Evolutionary conservation across 208 protist genomes (phyloP).

Genomic region (Sergeia podlipaevii): DNA sequence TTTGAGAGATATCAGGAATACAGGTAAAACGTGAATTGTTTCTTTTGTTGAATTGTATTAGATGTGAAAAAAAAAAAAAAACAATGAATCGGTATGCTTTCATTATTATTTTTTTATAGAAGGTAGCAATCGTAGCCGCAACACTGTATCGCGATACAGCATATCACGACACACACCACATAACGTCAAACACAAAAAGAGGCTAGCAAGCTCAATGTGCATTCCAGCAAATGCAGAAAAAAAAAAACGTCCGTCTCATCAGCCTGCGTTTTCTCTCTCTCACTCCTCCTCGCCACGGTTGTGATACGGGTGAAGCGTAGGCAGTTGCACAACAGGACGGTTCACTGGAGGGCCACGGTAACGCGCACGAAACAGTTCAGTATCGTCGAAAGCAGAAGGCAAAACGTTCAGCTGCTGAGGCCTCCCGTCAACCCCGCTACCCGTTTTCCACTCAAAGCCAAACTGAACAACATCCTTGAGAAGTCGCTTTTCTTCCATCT

Average conservation of each 20-base stretch:
- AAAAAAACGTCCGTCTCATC: neutral
- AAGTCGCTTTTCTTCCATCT: conserved; percentile 55
- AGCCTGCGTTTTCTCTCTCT: neutral
- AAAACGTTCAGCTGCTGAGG: conserved; percentile 52
- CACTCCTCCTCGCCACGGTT: conserved; percentile 14
- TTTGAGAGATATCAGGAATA: too few species aligned
- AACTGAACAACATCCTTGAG: conserved; percentile 90
- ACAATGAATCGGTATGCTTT: too few species aligned
- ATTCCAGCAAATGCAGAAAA: too few species aligned
- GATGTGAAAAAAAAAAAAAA: too few species aligned
- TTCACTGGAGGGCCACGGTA: conserved; percentile 74
- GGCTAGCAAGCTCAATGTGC: too few species aligned
- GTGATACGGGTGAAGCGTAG: conserved; percentile 59
- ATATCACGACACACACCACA: too few species aligned
- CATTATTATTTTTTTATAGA: too few species aligned
- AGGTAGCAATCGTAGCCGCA: too few species aligned
- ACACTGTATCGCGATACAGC: too few species aligned
- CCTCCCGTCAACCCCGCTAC: conserved; percentile 15
- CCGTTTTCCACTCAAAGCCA: conserved; percentile 86
- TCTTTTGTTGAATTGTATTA: too few species aligned
- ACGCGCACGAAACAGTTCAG: conserved; percentile 73
- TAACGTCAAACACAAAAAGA: too few species aligned
- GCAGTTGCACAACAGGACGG: conserved; percentile 66
- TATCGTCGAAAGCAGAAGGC: conserved; percentile 67
- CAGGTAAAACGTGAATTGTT: too few species aligned